These are phyloP conservation scores for Chlamydomonas reinhardtii DNA, from an alignment of 163 green algal species.

Conservation along the genomic window DNA sequence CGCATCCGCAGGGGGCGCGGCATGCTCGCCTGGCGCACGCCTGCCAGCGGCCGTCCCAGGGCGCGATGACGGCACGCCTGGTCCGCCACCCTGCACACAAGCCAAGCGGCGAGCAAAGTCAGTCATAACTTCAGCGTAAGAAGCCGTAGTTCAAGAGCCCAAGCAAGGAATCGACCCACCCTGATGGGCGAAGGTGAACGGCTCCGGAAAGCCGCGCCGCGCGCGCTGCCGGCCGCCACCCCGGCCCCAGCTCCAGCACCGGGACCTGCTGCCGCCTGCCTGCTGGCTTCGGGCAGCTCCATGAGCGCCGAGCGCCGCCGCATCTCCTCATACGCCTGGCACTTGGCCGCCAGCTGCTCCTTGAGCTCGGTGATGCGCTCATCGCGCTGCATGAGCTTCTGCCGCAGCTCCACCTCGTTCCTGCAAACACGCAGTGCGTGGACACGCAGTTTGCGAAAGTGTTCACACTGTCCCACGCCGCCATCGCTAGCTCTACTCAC, in stretches of 20 bases:
- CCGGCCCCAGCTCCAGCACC: not conserved
- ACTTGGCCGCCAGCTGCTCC: slow-evolving; percentile 55
- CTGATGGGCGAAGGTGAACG: slow-evolving; percentile 23
- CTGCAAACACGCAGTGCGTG: slow-evolving; percentile 24
- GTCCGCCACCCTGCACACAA: too few species aligned
- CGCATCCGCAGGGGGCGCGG: too few species aligned
- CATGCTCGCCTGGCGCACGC: too few species aligned
- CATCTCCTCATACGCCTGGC: slow-evolving; percentile 7
- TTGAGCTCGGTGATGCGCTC: slow-evolving; percentile 76
- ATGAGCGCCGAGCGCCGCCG: slow-evolving; percentile 8
- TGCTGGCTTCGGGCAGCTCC: not conserved
- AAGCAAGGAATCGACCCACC: not conserved
- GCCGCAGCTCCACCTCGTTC: slow-evolving; percentile 73
- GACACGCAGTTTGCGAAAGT: not conserved
- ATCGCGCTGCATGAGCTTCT: slow-evolving; percentile 73
- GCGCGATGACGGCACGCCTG: too few species aligned
- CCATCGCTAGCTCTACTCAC: slow-evolving; percentile 30
- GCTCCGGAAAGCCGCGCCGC: not conserved
- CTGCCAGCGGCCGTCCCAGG: too few species aligned
- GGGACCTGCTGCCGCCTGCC: not conserved
- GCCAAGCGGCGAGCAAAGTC: too few species aligned
- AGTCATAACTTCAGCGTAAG: too few species aligned
- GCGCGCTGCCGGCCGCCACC: not conserved
- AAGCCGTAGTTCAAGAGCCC: too few species aligned
- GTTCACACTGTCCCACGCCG: not conserved